Percentiles rank a stretch among this genome's conserved stretches.
These are phyloP conservation scores for Myriosclerotinia scirpicola DNA, from an alignment of 2,329 filamentous ascomycete species.

Conservation along the genomic window DNA sequence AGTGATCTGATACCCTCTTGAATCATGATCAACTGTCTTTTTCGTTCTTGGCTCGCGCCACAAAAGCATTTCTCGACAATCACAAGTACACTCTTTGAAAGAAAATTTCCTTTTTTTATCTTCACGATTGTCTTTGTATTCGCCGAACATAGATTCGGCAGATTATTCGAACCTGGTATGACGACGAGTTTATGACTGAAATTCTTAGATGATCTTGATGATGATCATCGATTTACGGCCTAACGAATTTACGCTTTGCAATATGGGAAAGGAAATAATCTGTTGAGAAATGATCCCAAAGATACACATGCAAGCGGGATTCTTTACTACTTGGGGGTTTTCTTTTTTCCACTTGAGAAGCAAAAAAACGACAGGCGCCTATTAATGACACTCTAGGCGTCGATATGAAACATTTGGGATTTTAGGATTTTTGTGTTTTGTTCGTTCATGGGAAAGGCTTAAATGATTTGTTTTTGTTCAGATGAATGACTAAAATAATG, in stretches of 20 bases:
- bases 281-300: conserved; percentile 35
- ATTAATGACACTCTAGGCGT: conserved; percentile 39
- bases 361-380: conserved; percentile 32
- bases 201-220: conserved; percentile 33
- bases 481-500: conserved; percentile 19
- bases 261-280: conserved; percentile 30
- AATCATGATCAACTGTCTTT: conserved; percentile 27
- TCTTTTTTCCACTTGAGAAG: conserved; percentile 20
- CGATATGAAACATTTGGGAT: conserved; percentile 22
- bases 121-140: conserved; percentile 44
- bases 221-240: conserved; percentile 27
- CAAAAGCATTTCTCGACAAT: conserved; percentile 36
- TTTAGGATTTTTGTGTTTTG: conserved; percentile 9
- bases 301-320: conserved; percentile 36
- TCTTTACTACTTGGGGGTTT: conserved; percentile 18
- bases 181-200: conserved; percentile 45
- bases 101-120: conserved; percentile 34
- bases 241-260: conserved; percentile 34
- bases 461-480: conserved; percentile 25
- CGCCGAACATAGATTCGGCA: conserved; percentile 42
- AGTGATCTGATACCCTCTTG: conserved; percentile 22
- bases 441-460: conserved; percentile 24
- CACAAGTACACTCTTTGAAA: conserved; percentile 38
- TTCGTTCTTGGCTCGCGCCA: conserved; percentile 30
- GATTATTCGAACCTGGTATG: conserved; percentile 43